Base-by-base conservation (phyloP, 2,329 filamentous ascomycete genomes). In the Bipolaris zeicola region DNA sequence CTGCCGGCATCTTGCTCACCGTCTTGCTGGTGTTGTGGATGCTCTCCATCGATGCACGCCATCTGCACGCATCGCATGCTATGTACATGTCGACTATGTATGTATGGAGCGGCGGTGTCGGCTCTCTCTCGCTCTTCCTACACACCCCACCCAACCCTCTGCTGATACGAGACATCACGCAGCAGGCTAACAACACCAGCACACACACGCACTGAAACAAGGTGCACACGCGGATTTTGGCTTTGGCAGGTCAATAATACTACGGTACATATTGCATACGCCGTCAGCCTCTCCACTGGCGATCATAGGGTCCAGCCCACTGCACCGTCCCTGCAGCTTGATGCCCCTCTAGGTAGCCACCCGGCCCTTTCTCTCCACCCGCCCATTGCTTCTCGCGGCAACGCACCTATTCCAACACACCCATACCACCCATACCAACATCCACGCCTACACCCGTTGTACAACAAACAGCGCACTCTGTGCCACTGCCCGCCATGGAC, bases 401-500 rank as follows among this genome's bases (percentile, higher is more conserved):
- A 28, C 22, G 13, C 22, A n/a, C 20, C 6, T 42, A 26, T 7
- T 37, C 11, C 34, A 14, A 37, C 24, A 16, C 22, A 28, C 39
- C 4, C 22, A 22, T 11, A 45, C 28, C 20, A 3, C 20, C 20
- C 20, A 20, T 20, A 20, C 20, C 20, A 45, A 45, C 43, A 18
- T 10, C 3, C 11, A n/a, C 7, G 22, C 22, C 22, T 24, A 18
- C 26, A 8, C 13, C 8, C 26, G 28, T 11, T 6, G 18, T 13
- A 36, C 44, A n/a, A 36, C 44, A 26, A 2, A 26, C 26, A 34
- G 11, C 3, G 11, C 22, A 28, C 13, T 10, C 28, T 8, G 36
- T 22, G 42, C 22, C n/a, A 41, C 10, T 31, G 28, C 48, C 59
- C 59, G 14, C 50, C 28, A 81, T 81, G 79, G 73, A 78, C 57